Evolutionary conservation across 2,329 filamentous ascomycete species (phyloP).

Genomic region (Pseudogymnoascus sp.): DNA sequence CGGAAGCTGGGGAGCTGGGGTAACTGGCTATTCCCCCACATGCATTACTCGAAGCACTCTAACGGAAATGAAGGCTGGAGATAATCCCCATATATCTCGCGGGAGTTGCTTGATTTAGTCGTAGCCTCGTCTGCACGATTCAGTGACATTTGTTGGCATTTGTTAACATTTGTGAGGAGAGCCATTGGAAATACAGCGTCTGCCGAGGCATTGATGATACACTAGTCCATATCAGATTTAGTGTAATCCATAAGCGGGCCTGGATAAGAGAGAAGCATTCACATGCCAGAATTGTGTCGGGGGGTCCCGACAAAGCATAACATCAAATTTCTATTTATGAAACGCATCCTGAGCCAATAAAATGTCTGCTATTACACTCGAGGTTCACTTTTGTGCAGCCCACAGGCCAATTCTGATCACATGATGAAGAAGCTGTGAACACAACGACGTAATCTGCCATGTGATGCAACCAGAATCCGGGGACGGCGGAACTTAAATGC

Average conservation of each 20-base stretch:
- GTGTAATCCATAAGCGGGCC: neutral
- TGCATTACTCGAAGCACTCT: neutral
- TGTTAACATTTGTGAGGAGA: neutral
- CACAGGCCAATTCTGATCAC: neutral
- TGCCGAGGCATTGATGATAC: neutral
- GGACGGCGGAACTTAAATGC: constrained; percentile 3
- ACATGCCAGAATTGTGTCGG: neutral
- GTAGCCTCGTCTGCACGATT: neutral
- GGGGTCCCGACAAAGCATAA: neutral
- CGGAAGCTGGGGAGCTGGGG: neutral
- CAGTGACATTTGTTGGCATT: neutral
- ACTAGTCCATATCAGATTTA: neutral
- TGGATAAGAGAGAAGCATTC: neutral
- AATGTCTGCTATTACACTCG: neutral
- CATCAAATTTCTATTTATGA: neutral
- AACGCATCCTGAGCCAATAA: neutral
- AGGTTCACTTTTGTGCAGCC: neutral
- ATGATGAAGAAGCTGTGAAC: neutral
- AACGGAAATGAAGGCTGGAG: neutral
- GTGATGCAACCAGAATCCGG: constrained; percentile 9
- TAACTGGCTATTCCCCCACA: neutral
- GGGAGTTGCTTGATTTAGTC: constrained; percentile 6
- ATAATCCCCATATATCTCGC: neutral
- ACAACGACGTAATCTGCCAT: constrained; percentile 2
- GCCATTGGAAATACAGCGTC: neutral